Percentiles rank a stretch among this genome's conserved stretches.
phyloP scores from a whole-genome alignment of 2,329 filamentous ascomycete species.

The Madurella fahalii region DNA sequence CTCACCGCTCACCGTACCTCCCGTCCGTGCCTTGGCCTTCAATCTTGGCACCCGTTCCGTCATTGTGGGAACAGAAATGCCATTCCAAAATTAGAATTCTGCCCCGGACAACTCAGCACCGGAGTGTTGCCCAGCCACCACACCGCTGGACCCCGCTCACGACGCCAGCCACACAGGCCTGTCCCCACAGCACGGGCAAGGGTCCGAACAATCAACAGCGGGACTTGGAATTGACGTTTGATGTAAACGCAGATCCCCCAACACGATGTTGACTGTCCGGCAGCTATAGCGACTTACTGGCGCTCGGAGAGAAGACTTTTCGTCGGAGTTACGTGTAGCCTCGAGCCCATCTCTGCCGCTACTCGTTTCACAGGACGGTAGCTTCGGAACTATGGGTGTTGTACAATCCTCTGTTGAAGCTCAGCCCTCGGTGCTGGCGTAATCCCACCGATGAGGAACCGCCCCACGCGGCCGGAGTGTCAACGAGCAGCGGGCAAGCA shows the following conservation, averaged over 20 bases:
- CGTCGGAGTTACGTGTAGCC: too few relatives aligned
- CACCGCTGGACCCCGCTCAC: neutral
- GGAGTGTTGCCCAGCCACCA: constrained; percentile 6
- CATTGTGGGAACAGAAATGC: neutral
- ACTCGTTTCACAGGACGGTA: too few relatives aligned
- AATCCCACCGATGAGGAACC: neutral
- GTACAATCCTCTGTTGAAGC: neutral
- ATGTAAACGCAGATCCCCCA: too few relatives aligned
- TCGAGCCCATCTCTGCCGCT: too few relatives aligned
- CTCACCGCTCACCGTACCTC: constrained; percentile 1
- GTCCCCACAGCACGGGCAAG: neutral
- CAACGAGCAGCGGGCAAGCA: neutral
- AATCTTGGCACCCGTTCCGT: neutral
- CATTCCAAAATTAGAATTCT: constrained; percentile 12
- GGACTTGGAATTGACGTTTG: neutral
- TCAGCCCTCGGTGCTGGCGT: constrained; percentile 6
- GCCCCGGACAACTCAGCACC: neutral
- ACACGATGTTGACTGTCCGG: too few relatives aligned
- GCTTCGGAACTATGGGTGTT: too few relatives aligned
- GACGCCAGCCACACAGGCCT: neutral
- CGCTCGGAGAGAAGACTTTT: too few relatives aligned
- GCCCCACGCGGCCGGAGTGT: neutral
- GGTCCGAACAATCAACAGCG: neutral
- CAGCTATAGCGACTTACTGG: too few relatives aligned
- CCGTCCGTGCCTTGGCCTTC: neutral